Evolutionary conservation across 768 basidiomycete genomes (phyloP).

Genomic region (Mycena rebaudengoi): DNA sequence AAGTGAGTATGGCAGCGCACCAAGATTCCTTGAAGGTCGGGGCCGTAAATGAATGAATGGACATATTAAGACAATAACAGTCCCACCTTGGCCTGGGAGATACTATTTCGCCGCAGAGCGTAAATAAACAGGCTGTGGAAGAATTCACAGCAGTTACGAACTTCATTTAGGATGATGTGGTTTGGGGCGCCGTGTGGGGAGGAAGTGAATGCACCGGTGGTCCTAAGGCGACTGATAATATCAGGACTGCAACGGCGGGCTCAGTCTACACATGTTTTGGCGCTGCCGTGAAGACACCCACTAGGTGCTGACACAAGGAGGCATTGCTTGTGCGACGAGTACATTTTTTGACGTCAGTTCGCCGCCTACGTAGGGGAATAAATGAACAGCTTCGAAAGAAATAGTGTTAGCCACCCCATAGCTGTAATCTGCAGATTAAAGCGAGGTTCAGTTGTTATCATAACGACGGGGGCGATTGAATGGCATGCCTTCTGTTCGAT

Average conservation of each 20-base stretch:
- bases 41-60: not conserved
- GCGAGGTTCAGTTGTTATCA: not conserved
- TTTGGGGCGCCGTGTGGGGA: slow-evolving; percentile 80
- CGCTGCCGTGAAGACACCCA: slow-evolving; percentile 44
- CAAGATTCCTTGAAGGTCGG: slow-evolving; percentile 74
- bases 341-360: slow-evolving; percentile 75
- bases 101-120: slow-evolving; percentile 57
- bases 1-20: slow-evolving; percentile 48
- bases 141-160: slow-evolving; percentile 5
- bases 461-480: slow-evolving; percentile 25
- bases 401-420: slow-evolving; percentile 62
- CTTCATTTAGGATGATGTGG: slow-evolving; percentile 76
- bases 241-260: slow-evolving; percentile 65
- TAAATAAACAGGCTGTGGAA: slow-evolving; percentile 5
- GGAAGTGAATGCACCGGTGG: slow-evolving; percentile 66
- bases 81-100: slow-evolving; percentile 69
- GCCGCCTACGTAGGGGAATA: slow-evolving; percentile 59
- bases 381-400: slow-evolving; percentile 1
- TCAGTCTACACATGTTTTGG: not conserved
- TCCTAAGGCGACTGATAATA: slow-evolving; percentile 73
- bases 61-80: not conserved
- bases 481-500: slow-evolving; percentile 74
- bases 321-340: slow-evolving; percentile 75
- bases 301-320: slow-evolving; percentile 74
- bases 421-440: slow-evolving; percentile 61